Base-by-base conservation (phyloP, 352 stramenopile genomes). In the Phytophthora europaea region DNA sequence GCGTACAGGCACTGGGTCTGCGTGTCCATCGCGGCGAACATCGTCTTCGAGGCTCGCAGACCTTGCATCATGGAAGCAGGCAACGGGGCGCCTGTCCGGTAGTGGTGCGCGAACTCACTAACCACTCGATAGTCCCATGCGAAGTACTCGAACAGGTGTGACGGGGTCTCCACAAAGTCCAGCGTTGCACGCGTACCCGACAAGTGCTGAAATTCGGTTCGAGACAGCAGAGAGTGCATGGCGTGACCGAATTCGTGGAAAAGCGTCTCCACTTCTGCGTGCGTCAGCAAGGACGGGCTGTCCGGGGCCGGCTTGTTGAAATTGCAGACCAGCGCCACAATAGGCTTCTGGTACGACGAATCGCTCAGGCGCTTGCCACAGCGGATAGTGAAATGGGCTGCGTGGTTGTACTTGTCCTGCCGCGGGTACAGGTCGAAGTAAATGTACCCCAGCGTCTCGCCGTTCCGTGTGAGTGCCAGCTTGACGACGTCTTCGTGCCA, bases 201-300 rank as follows among this genome's bases (percentile, higher is more conserved):
- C 18, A 99, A 71, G 69, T 99, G 98, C 85, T 99, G 98, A 70
- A 99, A 99, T 60, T 97, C 90, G 6, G 97, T 99, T 23, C 90
- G 85, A 36, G 93, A 99, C 8, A 99, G 80, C 40, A 99, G 75
- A 18, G 97, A 99, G 80, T 99, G 98, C 73, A 99, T 87, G 23
- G 95, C 97, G 76, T 99, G 98, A 5, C 98, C 98, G 72, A 99
- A 99, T 82, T 99, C 98, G 72, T 99, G 98, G 74, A 99, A 99
- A 6, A 99, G 86, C 8, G 98, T 99, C 86, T 99, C 96, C 12
- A 99, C 94, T 79, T 99, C 97, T 0, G 90, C 92, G 72, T 99
- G 97, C 7, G 85, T 91, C 56, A 96, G 60, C 31, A 96, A 82
- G 5, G 85, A 92, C 5, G 89, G 89, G 22, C 84, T 89, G 31